These are phyloP conservation scores for Tolypocladium ovalisporum DNA, from an alignment of 2,329 filamentous ascomycete species.

Conservation along the genomic window DNA sequence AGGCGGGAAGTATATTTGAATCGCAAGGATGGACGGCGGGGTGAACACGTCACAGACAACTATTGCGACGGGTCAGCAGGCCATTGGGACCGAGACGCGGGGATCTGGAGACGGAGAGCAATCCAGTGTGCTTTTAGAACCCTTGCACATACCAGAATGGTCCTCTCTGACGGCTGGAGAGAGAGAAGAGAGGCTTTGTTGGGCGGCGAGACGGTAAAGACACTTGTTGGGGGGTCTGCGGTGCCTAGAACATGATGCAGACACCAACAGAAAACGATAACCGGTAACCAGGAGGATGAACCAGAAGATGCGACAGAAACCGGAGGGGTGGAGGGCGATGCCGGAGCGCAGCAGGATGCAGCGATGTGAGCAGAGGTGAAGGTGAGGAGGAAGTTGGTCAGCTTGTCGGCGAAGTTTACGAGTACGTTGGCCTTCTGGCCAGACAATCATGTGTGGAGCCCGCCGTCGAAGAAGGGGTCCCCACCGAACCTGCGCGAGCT, in stretches of 20 bases:
- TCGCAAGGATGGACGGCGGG: neutral
- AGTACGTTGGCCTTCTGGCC: constrained; percentile 3
- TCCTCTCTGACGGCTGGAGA: neutral
- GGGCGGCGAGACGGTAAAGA: neutral
- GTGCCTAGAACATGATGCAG: constrained; percentile 29
- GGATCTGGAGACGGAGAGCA: neutral
- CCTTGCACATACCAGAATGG: neutral
- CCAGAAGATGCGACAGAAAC: constrained; percentile 26
- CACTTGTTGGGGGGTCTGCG: constrained; percentile 10
- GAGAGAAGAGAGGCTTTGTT: neutral
- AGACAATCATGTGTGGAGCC: constrained; percentile 9
- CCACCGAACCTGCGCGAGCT: neutral
- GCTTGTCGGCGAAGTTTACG: constrained; percentile 17
- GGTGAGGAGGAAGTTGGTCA: constrained; percentile 31
- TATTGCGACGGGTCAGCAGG: neutral
- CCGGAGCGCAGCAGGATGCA: constrained; percentile 12
- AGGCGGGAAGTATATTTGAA: neutral
- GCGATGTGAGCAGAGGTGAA: constrained; percentile 18
- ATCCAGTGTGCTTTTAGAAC: neutral
- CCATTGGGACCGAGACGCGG: neutral
- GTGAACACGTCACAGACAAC: neutral
- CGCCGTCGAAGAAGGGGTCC: neutral
- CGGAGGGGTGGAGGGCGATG: constrained; percentile 13
- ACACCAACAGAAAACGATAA: constrained; percentile 21
- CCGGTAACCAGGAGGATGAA: constrained; percentile 28